Evolutionary conservation across 148 eudicot species (phyloP).

Genomic region (Chenopodium formosanum): DNA sequence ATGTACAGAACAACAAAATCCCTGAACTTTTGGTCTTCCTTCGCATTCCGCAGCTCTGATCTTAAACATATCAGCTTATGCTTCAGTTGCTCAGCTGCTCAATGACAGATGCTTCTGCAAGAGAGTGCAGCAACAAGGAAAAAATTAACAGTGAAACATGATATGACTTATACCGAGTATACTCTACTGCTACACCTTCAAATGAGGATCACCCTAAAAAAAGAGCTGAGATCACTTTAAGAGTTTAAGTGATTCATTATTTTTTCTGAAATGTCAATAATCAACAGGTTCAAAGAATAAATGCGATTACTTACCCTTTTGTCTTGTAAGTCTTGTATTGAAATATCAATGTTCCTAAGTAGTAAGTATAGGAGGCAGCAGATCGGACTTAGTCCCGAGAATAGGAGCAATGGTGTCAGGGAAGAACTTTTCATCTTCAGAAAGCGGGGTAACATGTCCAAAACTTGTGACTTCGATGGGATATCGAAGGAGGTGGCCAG

Average conservation of each 20-base stretch:
- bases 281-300: neutral
- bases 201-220: neutral
- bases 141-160: neutral
- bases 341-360: conserved; percentile 19
- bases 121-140: neutral
- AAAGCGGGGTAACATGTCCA: conserved; percentile 42
- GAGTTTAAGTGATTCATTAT: too few relatives aligned
- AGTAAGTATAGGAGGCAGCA: conserved; percentile 60
- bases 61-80: neutral
- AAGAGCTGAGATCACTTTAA: neutral
- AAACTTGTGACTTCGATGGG: conserved; percentile 42
- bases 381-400: conserved; percentile 42
- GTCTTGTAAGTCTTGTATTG: neutral
- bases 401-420: conserved; percentile 71
- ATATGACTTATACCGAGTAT: too few relatives aligned
- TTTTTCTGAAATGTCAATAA: too few relatives aligned
- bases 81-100: neutral
- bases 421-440: conserved; percentile 42
- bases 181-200: neutral
- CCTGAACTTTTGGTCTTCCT: neutral
- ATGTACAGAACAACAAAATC: neutral
- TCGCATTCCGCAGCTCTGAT: neutral
- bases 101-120: neutral
- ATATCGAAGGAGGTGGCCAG: conserved; percentile 61
- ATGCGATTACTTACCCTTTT: neutral